Evolutionary conservation across 169 alveolate genomes (phyloP).

Genomic region (Cryptosporidium viatorum): DNA sequence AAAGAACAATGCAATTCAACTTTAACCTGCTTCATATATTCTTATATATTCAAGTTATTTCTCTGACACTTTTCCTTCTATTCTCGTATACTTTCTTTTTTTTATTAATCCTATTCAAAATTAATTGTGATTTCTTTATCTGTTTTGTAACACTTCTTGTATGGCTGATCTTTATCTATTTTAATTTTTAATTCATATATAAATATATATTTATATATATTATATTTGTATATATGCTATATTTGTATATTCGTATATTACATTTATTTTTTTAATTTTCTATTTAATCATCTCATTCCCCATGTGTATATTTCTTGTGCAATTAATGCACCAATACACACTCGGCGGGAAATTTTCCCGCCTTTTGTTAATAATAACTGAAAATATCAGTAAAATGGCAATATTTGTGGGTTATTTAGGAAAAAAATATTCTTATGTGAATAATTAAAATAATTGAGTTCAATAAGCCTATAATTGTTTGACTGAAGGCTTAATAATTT

Average conservation of each 20-base stretch:
- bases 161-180: too few species aligned
- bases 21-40: background rate
- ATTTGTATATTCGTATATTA: background rate
- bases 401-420: background rate
- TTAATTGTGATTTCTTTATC: background rate
- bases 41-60: background rate
- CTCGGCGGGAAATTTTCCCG: background rate
- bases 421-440: background rate
- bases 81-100: background rate
- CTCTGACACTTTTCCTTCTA: background rate
- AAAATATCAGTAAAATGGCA: background rate
- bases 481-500: too few species aligned
- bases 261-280: background rate
- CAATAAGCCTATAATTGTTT: too few species aligned
- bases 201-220: too few species aligned
- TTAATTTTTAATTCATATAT: too few species aligned
- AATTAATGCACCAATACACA: constrained; percentile 32
- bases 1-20: background rate
- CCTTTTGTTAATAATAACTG: background rate
- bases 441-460: too few species aligned
- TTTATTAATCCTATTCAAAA: too few species aligned
- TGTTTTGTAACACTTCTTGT: too few species aligned
- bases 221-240: background rate
- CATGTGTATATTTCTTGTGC: constrained; percentile 9
- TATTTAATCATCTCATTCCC: background rate